Evolutionary conservation across 805 yeast genomes (phyloP), one percentile per base, ranked within the genome.

Genomic region (Lipomyces chichibuensis): DNA sequence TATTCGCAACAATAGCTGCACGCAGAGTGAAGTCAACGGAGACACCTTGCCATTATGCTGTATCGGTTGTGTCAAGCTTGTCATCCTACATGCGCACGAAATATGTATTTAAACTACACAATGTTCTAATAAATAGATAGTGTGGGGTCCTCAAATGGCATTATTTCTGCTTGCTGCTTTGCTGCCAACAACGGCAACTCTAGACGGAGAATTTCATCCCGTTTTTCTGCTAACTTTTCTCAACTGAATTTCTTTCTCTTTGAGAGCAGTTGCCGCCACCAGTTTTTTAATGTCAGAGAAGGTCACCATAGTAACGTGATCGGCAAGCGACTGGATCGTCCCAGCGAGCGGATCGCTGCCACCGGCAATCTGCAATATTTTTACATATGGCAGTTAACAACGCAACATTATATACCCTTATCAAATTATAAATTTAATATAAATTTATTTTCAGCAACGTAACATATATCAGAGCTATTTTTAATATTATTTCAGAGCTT

Each of bases 391-490:
- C 52, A 46, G 52, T 14, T 46, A 46, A 46, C 52, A 46, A 46
- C 52, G 53, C 53, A 49, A 49, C 53, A 49, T 49, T 49, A 49
- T 49, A 49, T 46, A 49, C 25, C 25, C 9, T 49, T 49, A 49
- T 49, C 53, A 49, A 13, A 49, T 8, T 49, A 49, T 49, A 49
- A 49, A 49, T 49, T 49, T 49, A 49, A 14, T 23, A 49, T 49
- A 49, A 49, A 49, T 49, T 49, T 49, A 49, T 49, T 49, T 49
- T 49, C 53, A 49, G 53, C 53, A 17, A 49, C 53, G 25, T 49
- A 49, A 49, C 53, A 49, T 49, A 49, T 49, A 49, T 49, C 23
- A 49, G 53, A 49, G 53, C 53, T 49, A 49, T 49, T 49, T 49
- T 49, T 49, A 49, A 49, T 49, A 17, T 1, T 49, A 49, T 49